phyloP scores from a whole-genome alignment of 2,329 filamentous ascomycete species.

The Cercospora beticola region DNA sequence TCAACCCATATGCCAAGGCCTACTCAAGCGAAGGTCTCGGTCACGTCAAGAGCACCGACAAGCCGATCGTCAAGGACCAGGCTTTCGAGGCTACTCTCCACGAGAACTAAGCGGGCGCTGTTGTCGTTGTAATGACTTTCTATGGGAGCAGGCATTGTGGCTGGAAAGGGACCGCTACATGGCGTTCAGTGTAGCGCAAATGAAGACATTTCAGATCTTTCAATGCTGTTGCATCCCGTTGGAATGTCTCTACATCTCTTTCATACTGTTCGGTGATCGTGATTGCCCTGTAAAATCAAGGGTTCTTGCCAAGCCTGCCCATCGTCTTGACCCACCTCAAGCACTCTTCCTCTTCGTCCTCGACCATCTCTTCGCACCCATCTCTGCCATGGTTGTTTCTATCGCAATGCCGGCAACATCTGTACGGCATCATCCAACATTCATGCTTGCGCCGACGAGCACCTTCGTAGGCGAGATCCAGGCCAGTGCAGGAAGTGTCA shows the following conservation, averaged over 20 bases:
- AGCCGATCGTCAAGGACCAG: conserved; percentile 58
- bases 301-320: not conserved
- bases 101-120: conserved; percentile 46
- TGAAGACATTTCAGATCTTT: conserved; percentile 16
- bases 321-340: not conserved
- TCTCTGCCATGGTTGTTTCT: not conserved
- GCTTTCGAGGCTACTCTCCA: conserved; percentile 51
- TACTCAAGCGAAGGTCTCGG: conserved; percentile 86
- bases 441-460: not conserved
- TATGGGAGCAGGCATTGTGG: conserved; percentile 26
- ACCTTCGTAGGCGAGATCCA: too few relatives aligned
- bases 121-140: conserved; percentile 22
- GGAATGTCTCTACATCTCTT: not conserved
- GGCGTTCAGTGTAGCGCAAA: conserved; percentile 27
- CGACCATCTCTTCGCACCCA: not conserved
- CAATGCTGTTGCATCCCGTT: not conserved
- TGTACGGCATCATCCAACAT: not conserved
- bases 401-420: not conserved
- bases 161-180: conserved; percentile 24
- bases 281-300: not conserved
- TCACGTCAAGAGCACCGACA: conserved; percentile 63
- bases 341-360: not conserved
- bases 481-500: not conserved
- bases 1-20: conserved; percentile 95
- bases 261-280: not conserved